Percentiles rank a stretch among this genome's conserved stretches.
These are phyloP conservation scores for Lasiodiplodia citricola DNA, from an alignment of 2,329 filamentous ascomycete species.

Conservation along the genomic window DNA sequence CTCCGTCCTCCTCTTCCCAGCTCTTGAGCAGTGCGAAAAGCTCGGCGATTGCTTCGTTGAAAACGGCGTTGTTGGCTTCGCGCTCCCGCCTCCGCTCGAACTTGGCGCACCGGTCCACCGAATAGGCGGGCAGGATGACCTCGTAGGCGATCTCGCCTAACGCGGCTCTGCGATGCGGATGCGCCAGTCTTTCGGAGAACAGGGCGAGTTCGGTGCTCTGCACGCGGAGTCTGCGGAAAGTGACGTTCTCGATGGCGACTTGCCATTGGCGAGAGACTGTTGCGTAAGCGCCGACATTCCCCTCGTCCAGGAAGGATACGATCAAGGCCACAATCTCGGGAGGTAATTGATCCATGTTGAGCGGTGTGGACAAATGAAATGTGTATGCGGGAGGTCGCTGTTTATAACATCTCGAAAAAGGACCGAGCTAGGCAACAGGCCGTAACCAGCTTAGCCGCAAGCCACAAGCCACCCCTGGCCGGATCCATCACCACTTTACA, in stretches of 20 bases:
- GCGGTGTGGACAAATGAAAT: background rate
- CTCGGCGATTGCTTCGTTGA: background rate
- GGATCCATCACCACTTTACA: background rate
- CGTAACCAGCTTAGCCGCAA: background rate
- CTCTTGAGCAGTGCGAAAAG: background rate
- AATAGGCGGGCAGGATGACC: background rate
- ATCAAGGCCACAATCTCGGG: background rate
- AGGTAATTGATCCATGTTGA: background rate
- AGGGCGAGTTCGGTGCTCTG: background rate
- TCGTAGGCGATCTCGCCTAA: background rate
- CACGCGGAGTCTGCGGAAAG: background rate
- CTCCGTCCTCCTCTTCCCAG: background rate
- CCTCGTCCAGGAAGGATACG: background rate
- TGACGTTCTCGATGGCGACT: slow-evolving; percentile 1
- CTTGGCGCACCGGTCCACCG: background rate
- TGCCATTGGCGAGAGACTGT: background rate
- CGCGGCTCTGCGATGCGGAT: background rate
- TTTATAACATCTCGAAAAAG: background rate
- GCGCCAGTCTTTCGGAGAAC: background rate
- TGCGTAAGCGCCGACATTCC: background rate
- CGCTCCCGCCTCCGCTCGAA: background rate
- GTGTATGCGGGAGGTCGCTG: background rate
- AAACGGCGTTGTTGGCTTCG: background rate
- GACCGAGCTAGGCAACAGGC: background rate
- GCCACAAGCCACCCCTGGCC: background rate